Evolutionary conservation across 306 rosid species (phyloP).

Genomic region (Abrus pulchellus): DNA sequence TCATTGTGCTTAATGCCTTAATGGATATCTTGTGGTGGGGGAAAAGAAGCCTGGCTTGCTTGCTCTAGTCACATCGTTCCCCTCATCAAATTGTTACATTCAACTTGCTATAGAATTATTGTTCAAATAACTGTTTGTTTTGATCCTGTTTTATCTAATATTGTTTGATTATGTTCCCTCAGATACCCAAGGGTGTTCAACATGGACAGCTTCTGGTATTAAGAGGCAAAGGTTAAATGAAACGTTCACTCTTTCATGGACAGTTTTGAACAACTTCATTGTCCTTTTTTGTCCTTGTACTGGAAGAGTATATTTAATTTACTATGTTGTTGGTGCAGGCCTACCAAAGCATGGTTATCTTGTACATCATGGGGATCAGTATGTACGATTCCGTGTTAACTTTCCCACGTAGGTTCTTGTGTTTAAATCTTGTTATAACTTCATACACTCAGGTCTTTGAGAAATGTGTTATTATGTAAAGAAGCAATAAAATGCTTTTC

Average conservation of each 20-base stretch:
- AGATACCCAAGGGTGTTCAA: conserved; percentile 97
- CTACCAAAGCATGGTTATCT: conserved; percentile 75
- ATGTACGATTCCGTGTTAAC: conserved; percentile 78
- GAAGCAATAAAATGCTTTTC: conserved; percentile 31
- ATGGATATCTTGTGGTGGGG: conserved; percentile 30
- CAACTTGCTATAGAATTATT: conserved; percentile 17
- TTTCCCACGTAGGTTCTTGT: conserved; percentile 72
- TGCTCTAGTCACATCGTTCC: not conserved
- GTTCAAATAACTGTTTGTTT: conserved; percentile 13
- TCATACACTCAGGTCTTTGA: conserved; percentile 19
- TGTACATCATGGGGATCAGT: conserved; percentile 87
- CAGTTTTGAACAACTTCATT: conserved; percentile 36
- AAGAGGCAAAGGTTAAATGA: conserved; percentile 84
- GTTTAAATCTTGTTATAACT: not conserved
- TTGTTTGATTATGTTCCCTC: conserved; percentile 52
- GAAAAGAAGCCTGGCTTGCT: conserved; percentile 25
- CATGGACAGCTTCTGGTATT: conserved; percentile 83
- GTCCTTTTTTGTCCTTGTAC: conserved; percentile 3
- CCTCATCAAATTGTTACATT: conserved; percentile 6
- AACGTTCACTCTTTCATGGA: conserved; percentile 20
- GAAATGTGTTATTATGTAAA: conserved; percentile 34
- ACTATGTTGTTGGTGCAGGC: conserved; percentile 58
- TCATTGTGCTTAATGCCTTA: conserved; percentile 19
- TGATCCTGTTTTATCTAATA: conserved; percentile 45
- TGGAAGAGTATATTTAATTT: conserved; percentile 33